A percentile compares a stretch with the other conserved stretches of the same genome.
Conservation (phyloP, 768 basidiomycete species). For the Mycena chlorophos region DNA sequence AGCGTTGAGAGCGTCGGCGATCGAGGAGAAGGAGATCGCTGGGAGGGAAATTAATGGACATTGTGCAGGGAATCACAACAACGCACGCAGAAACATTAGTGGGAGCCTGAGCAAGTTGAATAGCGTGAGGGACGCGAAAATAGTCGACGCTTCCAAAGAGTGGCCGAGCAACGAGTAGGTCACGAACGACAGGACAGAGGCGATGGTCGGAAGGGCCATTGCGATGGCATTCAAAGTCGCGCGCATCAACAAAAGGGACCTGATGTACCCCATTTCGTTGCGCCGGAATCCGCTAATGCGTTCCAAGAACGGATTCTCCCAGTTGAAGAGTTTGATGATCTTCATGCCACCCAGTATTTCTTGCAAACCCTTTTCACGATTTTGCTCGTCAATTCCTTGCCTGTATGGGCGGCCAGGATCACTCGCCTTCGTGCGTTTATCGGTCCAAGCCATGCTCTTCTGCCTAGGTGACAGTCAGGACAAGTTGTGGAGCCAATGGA, state of each 20-base stretch:
- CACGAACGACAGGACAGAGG: slow-evolving; percentile 75
- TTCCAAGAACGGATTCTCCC: slow-evolving; percentile 80
- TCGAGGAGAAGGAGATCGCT: slow-evolving; percentile 74
- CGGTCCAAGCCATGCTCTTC: slow-evolving; percentile 86
- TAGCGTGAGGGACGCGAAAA: slow-evolving; percentile 83
- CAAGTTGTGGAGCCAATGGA: too few relatives aligned
- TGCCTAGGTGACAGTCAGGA: too few relatives aligned
- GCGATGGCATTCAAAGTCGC: slow-evolving; percentile 68
- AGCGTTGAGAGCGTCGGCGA: slow-evolving; percentile 84
- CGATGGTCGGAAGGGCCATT: slow-evolving; percentile 70
- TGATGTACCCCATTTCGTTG: slow-evolving; percentile 72
- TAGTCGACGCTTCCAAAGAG: slow-evolving; percentile 60
- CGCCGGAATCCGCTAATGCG: slow-evolving; percentile 69
- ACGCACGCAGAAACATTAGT: slow-evolving; percentile 67
- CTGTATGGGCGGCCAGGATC: too few relatives aligned
- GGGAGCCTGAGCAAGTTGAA: slow-evolving; percentile 85
- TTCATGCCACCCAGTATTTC: slow-evolving; percentile 89
- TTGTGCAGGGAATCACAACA: background rate
- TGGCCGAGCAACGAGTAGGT: slow-evolving; percentile 78
- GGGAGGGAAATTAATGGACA: slow-evolving; percentile 13
- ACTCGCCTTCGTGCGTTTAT: slow-evolving; percentile 87
- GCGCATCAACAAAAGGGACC: slow-evolving; percentile 64
- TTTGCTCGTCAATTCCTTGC: too few relatives aligned
- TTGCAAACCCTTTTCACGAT: too few relatives aligned
- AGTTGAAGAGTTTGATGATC: slow-evolving; percentile 90